Conservation (phyloP, 352 stramenopile species). For the Peronospora farinosa region DNA sequence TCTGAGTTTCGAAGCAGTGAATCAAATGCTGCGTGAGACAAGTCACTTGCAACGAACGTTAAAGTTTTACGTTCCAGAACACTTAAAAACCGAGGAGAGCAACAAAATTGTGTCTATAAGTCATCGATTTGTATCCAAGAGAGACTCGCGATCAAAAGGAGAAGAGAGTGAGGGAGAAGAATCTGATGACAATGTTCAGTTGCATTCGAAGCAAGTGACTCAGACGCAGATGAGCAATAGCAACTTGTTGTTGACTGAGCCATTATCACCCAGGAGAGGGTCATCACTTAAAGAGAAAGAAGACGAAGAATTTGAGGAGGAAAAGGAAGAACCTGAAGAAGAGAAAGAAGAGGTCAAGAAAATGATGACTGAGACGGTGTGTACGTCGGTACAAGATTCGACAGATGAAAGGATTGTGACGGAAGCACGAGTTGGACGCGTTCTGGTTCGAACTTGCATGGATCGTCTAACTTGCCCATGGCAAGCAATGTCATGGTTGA, state of each 20-base stretch:
- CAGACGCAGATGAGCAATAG: slow-evolving; percentile 9
- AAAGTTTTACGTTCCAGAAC: slow-evolving; percentile 36
- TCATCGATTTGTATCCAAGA: too few relatives aligned
- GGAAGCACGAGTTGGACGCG: slow-evolving; percentile 17
- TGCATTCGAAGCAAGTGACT: slow-evolving; percentile 15
- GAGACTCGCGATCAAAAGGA: too few relatives aligned
- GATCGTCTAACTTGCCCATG: slow-evolving; percentile 9
- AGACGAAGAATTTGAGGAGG: slow-evolving; percentile 2
- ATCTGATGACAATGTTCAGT: slow-evolving; percentile 12
- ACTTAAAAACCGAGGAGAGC: neutral
- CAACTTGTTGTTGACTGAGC: slow-evolving; percentile 19
- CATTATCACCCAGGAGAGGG: slow-evolving; percentile 17
- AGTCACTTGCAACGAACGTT: slow-evolving; percentile 34
- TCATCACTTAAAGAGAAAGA: slow-evolving; percentile 17
- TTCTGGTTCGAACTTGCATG: slow-evolving; percentile 14
- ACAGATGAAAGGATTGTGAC: slow-evolving; percentile 15
- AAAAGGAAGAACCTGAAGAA: slow-evolving; percentile 2
- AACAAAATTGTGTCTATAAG: too few relatives aligned
- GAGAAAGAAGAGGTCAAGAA: slow-evolving; percentile 14
- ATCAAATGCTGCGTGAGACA: slow-evolving; percentile 26
- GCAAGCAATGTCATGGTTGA: slow-evolving; percentile 13
- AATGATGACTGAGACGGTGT: neutral
- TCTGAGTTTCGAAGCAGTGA: slow-evolving; percentile 4
- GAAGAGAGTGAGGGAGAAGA: too few relatives aligned
- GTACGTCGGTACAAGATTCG: neutral